phyloP scores from a whole-genome alignment of 2,329 filamentous ascomycete species.

The Verruconis gallopava region DNA sequence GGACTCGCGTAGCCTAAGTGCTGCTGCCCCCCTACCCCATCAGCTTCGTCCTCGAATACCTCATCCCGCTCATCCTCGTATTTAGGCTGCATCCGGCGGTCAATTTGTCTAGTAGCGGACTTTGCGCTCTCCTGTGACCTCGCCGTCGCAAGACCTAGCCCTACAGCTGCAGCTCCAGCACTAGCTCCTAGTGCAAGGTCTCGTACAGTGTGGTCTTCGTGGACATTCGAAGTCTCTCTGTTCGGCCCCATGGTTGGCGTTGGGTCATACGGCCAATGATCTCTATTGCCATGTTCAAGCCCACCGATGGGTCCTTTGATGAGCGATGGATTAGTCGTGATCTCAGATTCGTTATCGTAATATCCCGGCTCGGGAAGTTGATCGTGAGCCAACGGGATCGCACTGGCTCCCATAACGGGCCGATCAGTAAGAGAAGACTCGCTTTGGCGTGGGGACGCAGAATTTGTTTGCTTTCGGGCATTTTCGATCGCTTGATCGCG shows the following conservation, averaged over 20 bases:
- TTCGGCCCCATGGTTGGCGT: slow-evolving; percentile 32
- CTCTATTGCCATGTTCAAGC: slow-evolving; percentile 32
- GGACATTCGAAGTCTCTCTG: slow-evolving; percentile 12
- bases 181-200: slow-evolving; percentile 24
- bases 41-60: slow-evolving; percentile 3
- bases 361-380: slow-evolving; percentile 70
- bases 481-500: slow-evolving; percentile 10
- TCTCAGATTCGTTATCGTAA: slow-evolving; percentile 46
- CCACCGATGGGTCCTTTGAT: slow-evolving; percentile 61
- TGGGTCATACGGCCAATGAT: slow-evolving; percentile 43
- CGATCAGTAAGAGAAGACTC: slow-evolving; percentile 34
- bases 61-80: slow-evolving; percentile 27
- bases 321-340: slow-evolving; percentile 74
- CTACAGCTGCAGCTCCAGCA: slow-evolving; percentile 36
- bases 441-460: slow-evolving; percentile 41
- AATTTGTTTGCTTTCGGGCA: slow-evolving; percentile 2
- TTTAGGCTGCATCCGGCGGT: slow-evolving; percentile 19
- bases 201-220: not conserved
- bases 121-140: slow-evolving; percentile 17
- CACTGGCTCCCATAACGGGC: slow-evolving; percentile 50
- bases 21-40: slow-evolving; percentile 16
- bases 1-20: slow-evolving; percentile 27
- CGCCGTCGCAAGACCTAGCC: slow-evolving; percentile 37
- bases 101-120: slow-evolving; percentile 12
- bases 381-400: slow-evolving; percentile 53